Evolutionary conservation across 192 early-diverging fungal genomes (phyloP).

Genomic region (Geranomyces variabilis): DNA sequence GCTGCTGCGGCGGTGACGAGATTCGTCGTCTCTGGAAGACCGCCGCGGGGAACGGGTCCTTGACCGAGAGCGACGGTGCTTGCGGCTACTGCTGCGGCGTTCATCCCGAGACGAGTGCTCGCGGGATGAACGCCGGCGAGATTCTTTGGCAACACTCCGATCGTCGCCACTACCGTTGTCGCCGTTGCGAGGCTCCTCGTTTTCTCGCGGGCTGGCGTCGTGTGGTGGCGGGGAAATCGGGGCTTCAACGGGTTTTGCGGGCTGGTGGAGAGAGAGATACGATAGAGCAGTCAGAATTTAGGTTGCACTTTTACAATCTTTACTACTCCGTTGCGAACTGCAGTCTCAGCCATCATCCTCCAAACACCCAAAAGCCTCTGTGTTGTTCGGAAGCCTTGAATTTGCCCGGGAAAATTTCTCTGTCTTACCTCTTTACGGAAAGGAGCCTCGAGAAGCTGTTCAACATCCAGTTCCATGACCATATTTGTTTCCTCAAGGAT

Average conservation of each 20-base stretch:
- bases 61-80: background rate
- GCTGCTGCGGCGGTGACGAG: constrained; percentile 14
- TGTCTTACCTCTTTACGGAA: constrained; percentile 41
- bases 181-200: background rate
- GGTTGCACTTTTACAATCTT: too few relatives aligned
- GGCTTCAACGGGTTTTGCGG: too few relatives aligned
- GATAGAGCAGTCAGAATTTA: too few relatives aligned
- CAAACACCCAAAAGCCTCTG: too few relatives aligned
- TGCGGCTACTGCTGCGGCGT: constrained; percentile 31
- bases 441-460: constrained; percentile 55
- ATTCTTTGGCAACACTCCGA: background rate
- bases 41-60: background rate
- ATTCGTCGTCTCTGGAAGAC: constrained; percentile 13
- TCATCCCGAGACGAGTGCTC: constrained; percentile 21
- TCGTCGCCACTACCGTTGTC: constrained; percentile 2
- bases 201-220: constrained; percentile 2
- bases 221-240: too few relatives aligned
- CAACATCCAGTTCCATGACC: constrained; percentile 47
- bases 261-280: too few relatives aligned
- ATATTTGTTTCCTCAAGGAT: background rate
- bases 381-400: too few relatives aligned
- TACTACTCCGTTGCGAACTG: too few relatives aligned
- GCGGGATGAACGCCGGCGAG: constrained; percentile 19
- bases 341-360: too few relatives aligned
- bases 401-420: too few relatives aligned